Conservation (phyloP, 2,329 filamentous ascomycete genomes). For the Paecilomyces sp. region DNA sequence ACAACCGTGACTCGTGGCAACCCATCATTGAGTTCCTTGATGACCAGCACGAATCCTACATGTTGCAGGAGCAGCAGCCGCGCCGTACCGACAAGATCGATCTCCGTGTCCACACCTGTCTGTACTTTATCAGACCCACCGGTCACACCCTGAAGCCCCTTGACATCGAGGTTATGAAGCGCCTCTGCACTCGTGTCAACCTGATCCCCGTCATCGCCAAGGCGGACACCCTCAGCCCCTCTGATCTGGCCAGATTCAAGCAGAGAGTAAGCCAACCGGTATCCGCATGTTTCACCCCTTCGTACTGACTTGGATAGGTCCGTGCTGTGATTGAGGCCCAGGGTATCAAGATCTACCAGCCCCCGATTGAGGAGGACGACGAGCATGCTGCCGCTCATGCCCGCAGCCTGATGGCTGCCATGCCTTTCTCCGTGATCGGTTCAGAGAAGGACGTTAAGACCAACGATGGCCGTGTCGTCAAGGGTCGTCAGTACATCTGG, state of each 20-base stretch:
- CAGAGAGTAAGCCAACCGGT: slow-evolving; percentile 59
- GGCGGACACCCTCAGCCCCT: slow-evolving; percentile 92
- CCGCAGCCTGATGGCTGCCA: slow-evolving; percentile 86
- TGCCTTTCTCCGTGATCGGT: slow-evolving; percentile 98
- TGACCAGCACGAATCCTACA: slow-evolving; percentile 99
- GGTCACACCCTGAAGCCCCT: slow-evolving; percentile 97
- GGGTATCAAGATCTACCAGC: slow-evolving; percentile 99
- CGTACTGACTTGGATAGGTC: slow-evolving; percentile 55
- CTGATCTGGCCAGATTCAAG: slow-evolving; percentile 91
- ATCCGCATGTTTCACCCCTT: slow-evolving; percentile 1
- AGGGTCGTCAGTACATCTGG: slow-evolving; percentile 98
- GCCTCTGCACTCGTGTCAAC: slow-evolving; percentile 95
- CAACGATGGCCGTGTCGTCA: slow-evolving; percentile 89
- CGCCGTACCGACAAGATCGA: slow-evolving; percentile 98
- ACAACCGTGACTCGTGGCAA: slow-evolving; percentile 99
- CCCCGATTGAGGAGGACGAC: slow-evolving; percentile 95
- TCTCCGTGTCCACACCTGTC: slow-evolving; percentile 92
- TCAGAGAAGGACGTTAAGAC: slow-evolving; percentile 99
- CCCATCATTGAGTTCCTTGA: slow-evolving; percentile 99
- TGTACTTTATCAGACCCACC: slow-evolving; percentile 98
- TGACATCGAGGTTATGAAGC: slow-evolving; percentile 99
- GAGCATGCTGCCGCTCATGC: slow-evolving; percentile 94
- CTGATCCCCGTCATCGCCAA: slow-evolving; percentile 97
- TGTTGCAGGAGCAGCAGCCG: slow-evolving; percentile 99
- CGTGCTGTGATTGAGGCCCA: slow-evolving; percentile 93